phyloP scores from a whole-genome alignment of 192 early-diverging fungal genomes.

The Umbelopsis sp. region DNA sequence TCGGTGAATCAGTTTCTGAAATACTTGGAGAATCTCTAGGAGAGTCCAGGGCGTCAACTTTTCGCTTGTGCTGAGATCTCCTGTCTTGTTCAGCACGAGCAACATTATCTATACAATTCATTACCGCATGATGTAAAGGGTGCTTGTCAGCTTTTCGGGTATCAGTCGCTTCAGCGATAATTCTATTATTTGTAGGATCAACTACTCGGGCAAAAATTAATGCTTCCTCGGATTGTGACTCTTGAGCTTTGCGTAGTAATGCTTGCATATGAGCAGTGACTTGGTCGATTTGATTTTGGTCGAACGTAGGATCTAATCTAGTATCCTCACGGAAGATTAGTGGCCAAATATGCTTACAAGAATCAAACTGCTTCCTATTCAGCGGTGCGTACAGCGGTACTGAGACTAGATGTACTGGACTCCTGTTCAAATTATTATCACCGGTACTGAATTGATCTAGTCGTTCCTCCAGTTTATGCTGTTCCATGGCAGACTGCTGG shows the following conservation, averaged over 20 bases:
- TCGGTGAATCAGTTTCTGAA: background rate
- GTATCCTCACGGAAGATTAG: conserved; percentile 70
- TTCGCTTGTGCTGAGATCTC: conserved; percentile 21
- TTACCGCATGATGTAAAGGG: conserved; percentile 78
- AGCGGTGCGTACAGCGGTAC: conserved; percentile 68
- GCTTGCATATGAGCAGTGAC: conserved; percentile 44
- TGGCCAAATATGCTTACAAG: conserved; percentile 85
- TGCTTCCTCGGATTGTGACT: conserved; percentile 37
- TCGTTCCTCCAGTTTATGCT: conserved; percentile 29
- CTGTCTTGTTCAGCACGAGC: conserved; percentile 57
- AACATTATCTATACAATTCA: conserved; percentile 75
- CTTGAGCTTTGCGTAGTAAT: conserved; percentile 26
- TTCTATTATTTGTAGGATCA: conserved; percentile 50
- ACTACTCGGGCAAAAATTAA: conserved; percentile 56
- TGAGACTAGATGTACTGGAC: conserved; percentile 17
- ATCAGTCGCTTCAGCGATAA: conserved; percentile 54
- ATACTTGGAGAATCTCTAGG: background rate
- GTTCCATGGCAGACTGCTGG: conserved; percentile 27
- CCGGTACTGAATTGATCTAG: conserved; percentile 33
- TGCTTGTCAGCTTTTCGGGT: conserved; percentile 50
- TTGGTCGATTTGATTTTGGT: conserved; percentile 39
- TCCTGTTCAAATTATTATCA: background rate
- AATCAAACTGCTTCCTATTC: conserved; percentile 71
- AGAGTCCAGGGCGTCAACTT: conserved; percentile 18
- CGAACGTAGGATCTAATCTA: conserved; percentile 46